A percentile compares a stretch with the other conserved stretches of the same genome.
phyloP scores from a whole-genome alignment of 352 stramenopile genomes.

The Globisporangium lucens region DNA sequence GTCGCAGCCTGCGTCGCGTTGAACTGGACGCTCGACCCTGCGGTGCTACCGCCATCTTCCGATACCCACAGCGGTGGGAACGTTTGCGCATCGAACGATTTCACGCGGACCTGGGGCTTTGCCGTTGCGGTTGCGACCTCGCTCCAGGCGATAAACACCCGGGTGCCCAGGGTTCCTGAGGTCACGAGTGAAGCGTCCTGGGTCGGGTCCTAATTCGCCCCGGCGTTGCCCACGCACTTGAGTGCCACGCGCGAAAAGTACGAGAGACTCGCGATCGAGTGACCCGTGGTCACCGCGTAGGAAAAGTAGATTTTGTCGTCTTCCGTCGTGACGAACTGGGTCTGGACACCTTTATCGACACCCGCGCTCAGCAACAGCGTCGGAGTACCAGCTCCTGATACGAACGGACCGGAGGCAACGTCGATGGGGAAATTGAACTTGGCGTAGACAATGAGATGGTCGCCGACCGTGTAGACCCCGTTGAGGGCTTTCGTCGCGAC shows the following conservation, averaged over 20 bases:
- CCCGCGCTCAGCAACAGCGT: slow-evolving; percentile 44
- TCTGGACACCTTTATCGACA: slow-evolving; percentile 16
- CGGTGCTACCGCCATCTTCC: slow-evolving; percentile 37
- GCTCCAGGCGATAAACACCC: slow-evolving; percentile 48
- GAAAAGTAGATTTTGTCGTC: slow-evolving; percentile 52
- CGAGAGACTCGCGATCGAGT: slow-evolving; percentile 40
- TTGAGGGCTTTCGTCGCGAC: slow-evolving; percentile 41
- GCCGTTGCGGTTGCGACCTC: slow-evolving; percentile 26
- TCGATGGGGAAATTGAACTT: slow-evolving; percentile 38
- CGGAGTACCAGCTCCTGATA: slow-evolving; percentile 26
- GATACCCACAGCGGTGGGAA: slow-evolving; percentile 33
- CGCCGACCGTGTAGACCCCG: slow-evolving; percentile 48
- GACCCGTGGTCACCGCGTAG: slow-evolving; percentile 30
- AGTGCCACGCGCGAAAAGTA: slow-evolving; percentile 43
- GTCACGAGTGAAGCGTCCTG: slow-evolving; percentile 26
- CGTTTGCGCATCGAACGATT: slow-evolving; percentile 30
- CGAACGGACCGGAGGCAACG: slow-evolving; percentile 10
- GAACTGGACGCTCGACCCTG: slow-evolving; percentile 42
- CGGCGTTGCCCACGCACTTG: slow-evolving; percentile 38
- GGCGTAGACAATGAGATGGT: slow-evolving; percentile 38
- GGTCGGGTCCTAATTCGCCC: slow-evolving; percentile 42
- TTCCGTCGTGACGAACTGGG: slow-evolving; percentile 33
- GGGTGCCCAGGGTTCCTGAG: slow-evolving; percentile 24
- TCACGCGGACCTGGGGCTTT: slow-evolving; percentile 42
- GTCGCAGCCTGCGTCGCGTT: slow-evolving; percentile 34